These are phyloP conservation scores for Phytopythium aichiense DNA, from an alignment of 352 stramenopile species.

Conservation along the genomic window DNA sequence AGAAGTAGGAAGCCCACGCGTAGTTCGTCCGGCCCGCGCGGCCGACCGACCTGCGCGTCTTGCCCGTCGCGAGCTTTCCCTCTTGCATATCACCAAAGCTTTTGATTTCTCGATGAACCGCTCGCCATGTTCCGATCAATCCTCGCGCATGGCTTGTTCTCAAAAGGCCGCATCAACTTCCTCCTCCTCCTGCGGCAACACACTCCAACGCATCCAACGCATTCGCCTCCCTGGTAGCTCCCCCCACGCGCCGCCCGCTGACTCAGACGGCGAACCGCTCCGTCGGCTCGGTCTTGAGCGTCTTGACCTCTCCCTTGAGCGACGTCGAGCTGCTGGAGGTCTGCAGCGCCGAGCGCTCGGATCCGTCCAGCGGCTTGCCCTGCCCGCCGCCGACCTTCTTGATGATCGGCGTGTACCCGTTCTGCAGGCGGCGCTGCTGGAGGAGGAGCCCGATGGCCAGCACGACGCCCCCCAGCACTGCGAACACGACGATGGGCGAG, in stretches of 20 bases:
- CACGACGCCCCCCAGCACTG: constrained; percentile 33
- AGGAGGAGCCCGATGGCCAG: constrained; percentile 49
- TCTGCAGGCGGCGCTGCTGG: constrained; percentile 48
- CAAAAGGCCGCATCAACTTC: neutral
- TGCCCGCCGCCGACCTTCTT: constrained; percentile 26
- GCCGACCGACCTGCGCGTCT: neutral
- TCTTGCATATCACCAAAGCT: neutral
- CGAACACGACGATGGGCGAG: constrained; percentile 32
- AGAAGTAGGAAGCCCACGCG: constrained; percentile 47
- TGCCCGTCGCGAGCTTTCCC: neutral
- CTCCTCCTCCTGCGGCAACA: neutral
- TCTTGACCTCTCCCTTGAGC: constrained; percentile 27
- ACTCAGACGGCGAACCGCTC: constrained; percentile 65
- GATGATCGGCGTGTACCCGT: constrained; percentile 55
- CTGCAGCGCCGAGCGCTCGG: constrained; percentile 7
- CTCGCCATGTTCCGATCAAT: neutral
- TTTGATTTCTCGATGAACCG: neutral
- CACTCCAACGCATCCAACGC: neutral
- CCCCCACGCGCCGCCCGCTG: neutral
- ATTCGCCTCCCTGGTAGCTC: neutral
- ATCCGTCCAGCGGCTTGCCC: constrained; percentile 21
- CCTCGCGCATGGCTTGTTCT: neutral
- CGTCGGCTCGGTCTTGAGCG: constrained; percentile 51
- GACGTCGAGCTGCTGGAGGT: constrained; percentile 28
- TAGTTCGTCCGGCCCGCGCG: neutral